phyloP scores from a whole-genome alignment of 768 basidiomycete species.

The Pisolithus orientalis region DNA sequence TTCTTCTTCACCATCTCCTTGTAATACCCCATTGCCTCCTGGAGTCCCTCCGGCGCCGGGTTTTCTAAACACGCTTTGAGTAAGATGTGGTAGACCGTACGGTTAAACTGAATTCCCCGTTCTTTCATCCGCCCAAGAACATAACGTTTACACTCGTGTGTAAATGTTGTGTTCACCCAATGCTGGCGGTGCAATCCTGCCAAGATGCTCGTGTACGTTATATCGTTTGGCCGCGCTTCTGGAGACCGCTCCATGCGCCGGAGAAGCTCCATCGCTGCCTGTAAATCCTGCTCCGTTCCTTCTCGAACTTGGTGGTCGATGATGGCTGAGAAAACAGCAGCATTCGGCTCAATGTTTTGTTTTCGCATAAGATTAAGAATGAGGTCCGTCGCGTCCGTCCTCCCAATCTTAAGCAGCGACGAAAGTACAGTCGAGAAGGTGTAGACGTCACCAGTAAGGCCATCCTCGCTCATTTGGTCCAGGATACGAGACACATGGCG shows the following conservation, averaged over 20 bases:
- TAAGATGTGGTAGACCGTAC: constrained; percentile 72
- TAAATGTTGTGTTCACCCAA: constrained; percentile 40
- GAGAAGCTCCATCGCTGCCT: constrained; percentile 63
- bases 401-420: constrained; percentile 63
- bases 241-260: constrained; percentile 64
- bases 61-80: constrained; percentile 60
- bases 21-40: constrained; percentile 53
- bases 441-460: constrained; percentile 67
- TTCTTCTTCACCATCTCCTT: constrained; percentile 50
- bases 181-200: constrained; percentile 60
- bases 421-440: constrained; percentile 86
- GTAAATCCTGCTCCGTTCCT: constrained; percentile 46
- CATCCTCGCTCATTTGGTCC: constrained; percentile 45
- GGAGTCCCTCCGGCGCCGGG: constrained; percentile 41
- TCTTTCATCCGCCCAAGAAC: constrained; percentile 56
- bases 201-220: constrained; percentile 81
- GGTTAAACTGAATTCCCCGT: constrained; percentile 47
- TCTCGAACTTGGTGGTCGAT: constrained; percentile 68
- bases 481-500: constrained; percentile 53
- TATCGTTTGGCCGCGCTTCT: constrained; percentile 53
- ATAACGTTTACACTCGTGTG: constrained; percentile 40
- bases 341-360: constrained; percentile 67
- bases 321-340: constrained; percentile 72
- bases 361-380: constrained; percentile 71
- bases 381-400: constrained; percentile 56